A percentile compares a stretch with the other conserved stretches of the same genome.
Evolutionary conservation across 1,284 basidiomycete species (phyloP).

Genomic region (Butyriboletus appendiculatus): DNA sequence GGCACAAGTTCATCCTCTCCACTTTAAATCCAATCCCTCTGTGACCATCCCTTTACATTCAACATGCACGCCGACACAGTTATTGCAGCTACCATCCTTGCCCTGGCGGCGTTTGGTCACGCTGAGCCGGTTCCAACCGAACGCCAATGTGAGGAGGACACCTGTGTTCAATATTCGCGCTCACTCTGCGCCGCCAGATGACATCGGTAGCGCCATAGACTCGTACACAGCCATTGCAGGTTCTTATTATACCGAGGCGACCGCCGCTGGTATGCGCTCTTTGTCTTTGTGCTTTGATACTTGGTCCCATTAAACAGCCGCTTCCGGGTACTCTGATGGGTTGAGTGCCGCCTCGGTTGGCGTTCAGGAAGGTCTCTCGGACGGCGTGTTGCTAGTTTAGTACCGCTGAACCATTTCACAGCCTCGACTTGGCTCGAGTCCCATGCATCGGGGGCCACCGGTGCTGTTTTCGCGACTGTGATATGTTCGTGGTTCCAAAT

Average conservation of each 20-base stretch:
- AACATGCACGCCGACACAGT: slow-evolving; percentile 9
- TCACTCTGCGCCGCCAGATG: slow-evolving; percentile 11
- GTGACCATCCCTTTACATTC: neutral
- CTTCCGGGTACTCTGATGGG: slow-evolving; percentile 18
- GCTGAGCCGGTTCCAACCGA: slow-evolving; percentile 7
- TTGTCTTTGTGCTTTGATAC: neutral
- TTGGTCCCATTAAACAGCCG: slow-evolving; percentile 1
- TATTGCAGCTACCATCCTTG: slow-evolving; percentile 1
- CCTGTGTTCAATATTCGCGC: neutral
- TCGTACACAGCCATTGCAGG: slow-evolving; percentile 13
- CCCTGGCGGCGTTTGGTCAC: neutral
- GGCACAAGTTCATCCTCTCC: neutral
- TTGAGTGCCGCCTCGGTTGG: slow-evolving; percentile 21
- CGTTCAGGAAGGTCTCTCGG: slow-evolving; percentile 21
- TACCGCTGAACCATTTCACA: slow-evolving; percentile 1
- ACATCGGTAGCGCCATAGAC: slow-evolving; percentile 7
- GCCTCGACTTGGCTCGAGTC: slow-evolving; percentile 22
- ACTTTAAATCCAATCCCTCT: neutral
- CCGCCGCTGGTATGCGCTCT: slow-evolving; percentile 12
- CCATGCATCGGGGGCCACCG: slow-evolving; percentile 2
- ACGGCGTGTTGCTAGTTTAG: slow-evolving; percentile 10
- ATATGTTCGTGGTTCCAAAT: slow-evolving; percentile 45
- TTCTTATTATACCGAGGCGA: slow-evolving; percentile 21
- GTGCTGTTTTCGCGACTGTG: slow-evolving; percentile 42
- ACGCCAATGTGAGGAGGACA: slow-evolving; percentile 6